A percentile compares a stretch with the other conserved stretches of the same genome.
Conservation (phyloP, 495 filamentous ascomycete species). For the Aspergillus biplanus region DNA sequence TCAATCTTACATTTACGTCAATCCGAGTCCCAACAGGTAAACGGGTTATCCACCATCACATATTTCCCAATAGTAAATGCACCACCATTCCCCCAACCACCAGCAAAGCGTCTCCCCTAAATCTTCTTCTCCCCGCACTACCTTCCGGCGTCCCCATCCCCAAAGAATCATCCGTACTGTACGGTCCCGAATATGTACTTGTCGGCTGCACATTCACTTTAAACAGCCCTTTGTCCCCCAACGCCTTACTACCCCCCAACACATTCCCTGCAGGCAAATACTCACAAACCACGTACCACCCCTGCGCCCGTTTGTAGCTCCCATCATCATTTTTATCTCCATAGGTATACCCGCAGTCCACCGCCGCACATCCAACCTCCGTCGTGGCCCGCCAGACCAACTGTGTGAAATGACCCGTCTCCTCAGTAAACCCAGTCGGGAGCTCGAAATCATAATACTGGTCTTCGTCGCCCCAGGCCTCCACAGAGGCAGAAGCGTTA, state of each 20-base stretch:
- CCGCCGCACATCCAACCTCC: slow-evolving; percentile 68
- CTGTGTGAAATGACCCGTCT: slow-evolving; percentile 86
- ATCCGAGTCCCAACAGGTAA: background rate
- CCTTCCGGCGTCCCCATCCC: slow-evolving; percentile 5
- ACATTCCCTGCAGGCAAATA: slow-evolving; percentile 79
- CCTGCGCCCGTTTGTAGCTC: slow-evolving; percentile 39
- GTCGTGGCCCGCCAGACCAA: slow-evolving; percentile 77
- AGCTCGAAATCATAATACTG: slow-evolving; percentile 59
- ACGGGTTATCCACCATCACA: background rate
- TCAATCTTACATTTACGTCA: background rate
- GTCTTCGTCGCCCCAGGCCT: slow-evolving; percentile 70
- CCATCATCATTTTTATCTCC: slow-evolving; percentile 22
- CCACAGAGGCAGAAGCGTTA: slow-evolving; percentile 61
- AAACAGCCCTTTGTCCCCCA: slow-evolving; percentile 52
- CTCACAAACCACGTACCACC: slow-evolving; percentile 82
- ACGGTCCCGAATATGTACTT: slow-evolving; percentile 24
- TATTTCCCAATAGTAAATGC: slow-evolving; percentile 5
- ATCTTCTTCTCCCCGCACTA: background rate
- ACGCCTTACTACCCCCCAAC: slow-evolving; percentile 43
- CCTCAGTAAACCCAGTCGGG: slow-evolving; percentile 58
- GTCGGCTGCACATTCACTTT: slow-evolving; percentile 42
- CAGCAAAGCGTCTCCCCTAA: background rate
- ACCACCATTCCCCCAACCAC: background rate
- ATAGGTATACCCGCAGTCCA: slow-evolving; percentile 54
- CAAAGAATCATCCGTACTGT: slow-evolving; percentile 16